Conservation (phyloP, 2,329 filamentous ascomycete genomes). For the Penicillium verrucosum region DNA sequence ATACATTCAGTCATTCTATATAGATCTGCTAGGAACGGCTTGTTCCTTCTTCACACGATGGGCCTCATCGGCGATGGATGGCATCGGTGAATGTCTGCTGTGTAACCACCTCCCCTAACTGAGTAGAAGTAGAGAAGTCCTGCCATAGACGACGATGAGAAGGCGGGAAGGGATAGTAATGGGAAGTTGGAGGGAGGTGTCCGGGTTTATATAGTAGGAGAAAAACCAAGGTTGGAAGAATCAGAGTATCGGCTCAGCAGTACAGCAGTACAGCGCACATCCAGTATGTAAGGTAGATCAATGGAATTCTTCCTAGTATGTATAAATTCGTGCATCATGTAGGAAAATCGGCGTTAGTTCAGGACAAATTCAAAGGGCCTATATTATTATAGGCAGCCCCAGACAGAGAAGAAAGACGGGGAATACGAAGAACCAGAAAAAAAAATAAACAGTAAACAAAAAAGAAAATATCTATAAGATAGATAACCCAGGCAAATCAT, state of each 20-base stretch:
- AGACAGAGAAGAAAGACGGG: not conserved
- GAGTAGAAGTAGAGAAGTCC: no score
- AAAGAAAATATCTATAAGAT: conserved; percentile 7
- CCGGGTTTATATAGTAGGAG: not conserved
- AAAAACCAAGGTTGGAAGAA: not conserved
- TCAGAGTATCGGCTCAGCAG: not conserved
- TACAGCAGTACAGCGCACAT: not conserved
- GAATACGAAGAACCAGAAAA: conserved; percentile 9
- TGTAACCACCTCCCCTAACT: no score
- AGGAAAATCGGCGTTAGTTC: conserved; percentile 17
- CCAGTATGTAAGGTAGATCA: not conserved
- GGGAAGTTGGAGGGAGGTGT: not conserved
- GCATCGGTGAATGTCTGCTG: no score
- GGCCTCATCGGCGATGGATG: no score
- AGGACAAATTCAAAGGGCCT: conserved; percentile 7
- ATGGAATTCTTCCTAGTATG: not conserved
- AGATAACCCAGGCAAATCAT: conserved; percentile 6
- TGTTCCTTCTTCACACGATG: no score
- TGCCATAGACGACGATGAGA: not conserved
- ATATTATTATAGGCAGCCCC: not conserved
- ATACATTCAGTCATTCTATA: not conserved
- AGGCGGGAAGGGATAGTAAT: not conserved
- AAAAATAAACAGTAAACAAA: conserved; percentile 3
- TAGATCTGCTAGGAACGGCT: not conserved
- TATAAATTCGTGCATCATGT: not conserved